phyloP scores from a whole-genome alignment of 1,284 basidiomycete genomes.

The Rhodotorula sp. region DNA sequence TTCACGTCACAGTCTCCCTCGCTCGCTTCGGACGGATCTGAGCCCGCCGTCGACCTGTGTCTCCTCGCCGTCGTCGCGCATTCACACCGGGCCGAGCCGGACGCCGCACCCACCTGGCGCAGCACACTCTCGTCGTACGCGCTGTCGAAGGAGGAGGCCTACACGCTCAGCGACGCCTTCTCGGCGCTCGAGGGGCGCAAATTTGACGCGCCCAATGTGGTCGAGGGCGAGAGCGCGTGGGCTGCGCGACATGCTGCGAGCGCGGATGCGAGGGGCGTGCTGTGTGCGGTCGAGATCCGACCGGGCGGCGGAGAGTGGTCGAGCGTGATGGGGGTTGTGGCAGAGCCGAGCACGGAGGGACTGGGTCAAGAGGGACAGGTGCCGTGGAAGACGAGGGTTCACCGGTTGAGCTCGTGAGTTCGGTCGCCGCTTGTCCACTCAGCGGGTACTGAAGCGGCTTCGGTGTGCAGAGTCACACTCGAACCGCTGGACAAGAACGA shows the following conservation, averaged over 20 bases:
- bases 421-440: background rate
- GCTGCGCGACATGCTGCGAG: background rate
- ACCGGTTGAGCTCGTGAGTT: conserved; percentile 12
- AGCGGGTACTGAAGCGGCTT: too few relatives aligned
- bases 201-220: conserved; percentile 7
- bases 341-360: background rate
- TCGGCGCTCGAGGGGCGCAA: conserved; percentile 21
- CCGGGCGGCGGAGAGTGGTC: conserved; percentile 17
- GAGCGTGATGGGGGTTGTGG: conserved; percentile 8
- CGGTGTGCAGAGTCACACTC: conserved; percentile 1
- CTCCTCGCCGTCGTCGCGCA: conserved; percentile 25
- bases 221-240: background rate
- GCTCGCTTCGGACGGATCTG: background rate
- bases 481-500: background rate
- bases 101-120: background rate
- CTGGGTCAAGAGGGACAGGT: background rate
- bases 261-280: background rate
- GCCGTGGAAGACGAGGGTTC: background rate
- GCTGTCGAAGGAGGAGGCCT: conserved; percentile 14
- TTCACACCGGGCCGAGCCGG: too few relatives aligned
- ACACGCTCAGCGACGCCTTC: conserved; percentile 27
- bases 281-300: conserved; percentile 10
- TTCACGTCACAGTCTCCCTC: background rate
- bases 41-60: conserved; percentile 25
- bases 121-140: conserved; percentile 12